Percentiles rank a stretch among this genome's conserved stretches.
phyloP scores from a whole-genome alignment of 139 green algal species.

The Chlorella sp. region DNA sequence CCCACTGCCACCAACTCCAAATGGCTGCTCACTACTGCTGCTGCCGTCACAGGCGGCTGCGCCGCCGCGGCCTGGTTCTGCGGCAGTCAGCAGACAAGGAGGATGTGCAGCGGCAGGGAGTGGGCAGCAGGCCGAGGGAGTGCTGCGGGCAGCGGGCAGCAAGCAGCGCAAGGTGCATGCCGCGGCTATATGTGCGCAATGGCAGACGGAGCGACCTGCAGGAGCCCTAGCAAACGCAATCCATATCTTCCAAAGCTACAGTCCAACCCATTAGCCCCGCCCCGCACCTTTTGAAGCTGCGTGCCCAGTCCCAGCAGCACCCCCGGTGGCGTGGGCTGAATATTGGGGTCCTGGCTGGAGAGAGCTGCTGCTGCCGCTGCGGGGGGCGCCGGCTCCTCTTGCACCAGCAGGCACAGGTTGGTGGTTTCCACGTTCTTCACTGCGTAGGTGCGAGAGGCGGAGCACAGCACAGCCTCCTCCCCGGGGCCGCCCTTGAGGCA shows the following conservation, averaged over 20 bases:
- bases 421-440: slow-evolving; percentile 59
- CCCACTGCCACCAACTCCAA: slow-evolving; percentile 44
- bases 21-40: slow-evolving; percentile 39
- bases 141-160: no score
- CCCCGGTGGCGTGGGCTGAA: slow-evolving; percentile 28
- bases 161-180: no score
- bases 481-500: slow-evolving; percentile 43
- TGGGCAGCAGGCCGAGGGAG: neutral
- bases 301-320: slow-evolving; percentile 31
- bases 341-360: neutral
- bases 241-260: no score
- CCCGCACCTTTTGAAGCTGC: slow-evolving; percentile 27
- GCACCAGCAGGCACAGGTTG: slow-evolving; percentile 53
- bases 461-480: slow-evolving; percentile 60
- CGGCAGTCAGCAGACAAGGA: no score
- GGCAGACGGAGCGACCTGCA: no score
- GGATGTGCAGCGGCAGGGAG: neutral
- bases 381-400: neutral
- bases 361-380: neutral
- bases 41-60: slow-evolving; percentile 23
- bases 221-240: no score
- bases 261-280: no score
- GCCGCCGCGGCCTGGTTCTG: slow-evolving; percentile 32
- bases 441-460: slow-evolving; percentile 35
- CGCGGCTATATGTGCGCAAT: no score